phyloP scores from a whole-genome alignment of 768 basidiomycete species.

The Leccinum sublutescens region DNA sequence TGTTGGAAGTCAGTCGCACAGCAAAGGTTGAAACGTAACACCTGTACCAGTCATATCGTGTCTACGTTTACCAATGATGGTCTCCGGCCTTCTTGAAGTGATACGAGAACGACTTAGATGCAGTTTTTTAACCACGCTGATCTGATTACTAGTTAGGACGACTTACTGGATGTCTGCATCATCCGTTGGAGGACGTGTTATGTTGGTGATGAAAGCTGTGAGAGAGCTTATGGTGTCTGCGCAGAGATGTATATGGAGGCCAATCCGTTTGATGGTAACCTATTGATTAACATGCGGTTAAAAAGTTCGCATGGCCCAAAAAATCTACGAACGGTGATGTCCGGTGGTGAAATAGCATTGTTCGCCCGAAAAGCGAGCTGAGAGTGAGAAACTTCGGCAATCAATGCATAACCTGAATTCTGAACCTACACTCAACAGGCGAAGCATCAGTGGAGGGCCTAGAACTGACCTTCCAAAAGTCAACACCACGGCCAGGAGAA shows the following conservation, averaged over 20 bases:
- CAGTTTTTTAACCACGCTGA: neutral
- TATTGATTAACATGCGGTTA: constrained; percentile 25
- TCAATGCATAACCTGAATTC: constrained; percentile 66
- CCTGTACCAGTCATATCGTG: constrained; percentile 30
- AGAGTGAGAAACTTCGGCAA: constrained; percentile 57
- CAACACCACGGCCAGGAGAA: constrained; percentile 35
- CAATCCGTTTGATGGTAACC: constrained; percentile 55
- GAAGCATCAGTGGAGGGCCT: neutral
- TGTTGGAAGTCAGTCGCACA: constrained; percentile 3
- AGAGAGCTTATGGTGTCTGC: constrained; percentile 72
- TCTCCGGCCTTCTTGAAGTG: constrained; percentile 7
- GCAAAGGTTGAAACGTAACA: neutral
- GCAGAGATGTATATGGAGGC: constrained; percentile 64
- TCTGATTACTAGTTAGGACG: neutral
- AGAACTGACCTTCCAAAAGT: constrained; percentile 65
- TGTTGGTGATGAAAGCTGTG: constrained; percentile 51
- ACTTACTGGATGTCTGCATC: constrained; percentile 28
- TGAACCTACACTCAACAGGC: constrained; percentile 26
- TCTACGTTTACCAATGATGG: constrained; percentile 2
- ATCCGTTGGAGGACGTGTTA: constrained; percentile 44
- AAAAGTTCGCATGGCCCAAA: neutral
- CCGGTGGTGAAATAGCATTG: constrained; percentile 30
- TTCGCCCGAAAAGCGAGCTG: constrained; percentile 40
- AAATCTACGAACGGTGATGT: constrained; percentile 38
- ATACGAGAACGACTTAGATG: constrained; percentile 11